Base-by-base conservation (phyloP, 495 filamentous ascomycete species). In the Apodospora peruviana region DNA sequence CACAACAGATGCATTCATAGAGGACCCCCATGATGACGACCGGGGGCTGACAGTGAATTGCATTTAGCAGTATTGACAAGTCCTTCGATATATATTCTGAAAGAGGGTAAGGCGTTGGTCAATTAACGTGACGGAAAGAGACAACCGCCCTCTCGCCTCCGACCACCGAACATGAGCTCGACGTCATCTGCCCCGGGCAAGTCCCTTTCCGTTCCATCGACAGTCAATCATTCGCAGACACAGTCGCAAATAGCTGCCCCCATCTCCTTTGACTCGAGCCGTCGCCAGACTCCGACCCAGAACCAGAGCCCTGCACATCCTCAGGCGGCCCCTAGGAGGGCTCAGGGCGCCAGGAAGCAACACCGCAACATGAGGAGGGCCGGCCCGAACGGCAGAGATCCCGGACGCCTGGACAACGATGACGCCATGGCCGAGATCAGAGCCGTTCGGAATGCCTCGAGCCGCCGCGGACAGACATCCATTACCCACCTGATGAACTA, bases 401-500 rank as follows among this genome's bases (percentile, higher is more conserved):
- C 42, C 58, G 60, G 51, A 45, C 65, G 55, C 47, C 41, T 57
- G 18, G 74, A 79, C 67, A 64, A 70, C 35, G 89, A 95, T 73
- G 88, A 91, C 71, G 81, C 82, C 58, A 83, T 88, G 77, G 87
- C 81, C 48, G 90, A 95, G 75, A 78, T 88, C 52, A 83, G 82
- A 68, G 85, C 85, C 62, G 87, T 95, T 78, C 83, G 82, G 67
- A 90, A 90, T 59, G 75, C 86, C 35, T 89, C 76, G 52, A 90
- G 85, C 61, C 85, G 91, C 27, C 86, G 91, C 52, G 94, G 91
- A 51, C 93, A 96, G 57, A 96, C 88, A 34, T 94, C 88, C 57
- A 97, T 98, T 61, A 96, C 93, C 16, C 93, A 98, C 68, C 69
- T 98, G 22, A 87, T 98, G 82, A 94, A 89, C 66, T 93, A 95